These are phyloP conservation scores for Xylogone sp. DNA, from an alignment of 2,329 filamentous ascomycete genomes.

Conservation along the genomic window DNA sequence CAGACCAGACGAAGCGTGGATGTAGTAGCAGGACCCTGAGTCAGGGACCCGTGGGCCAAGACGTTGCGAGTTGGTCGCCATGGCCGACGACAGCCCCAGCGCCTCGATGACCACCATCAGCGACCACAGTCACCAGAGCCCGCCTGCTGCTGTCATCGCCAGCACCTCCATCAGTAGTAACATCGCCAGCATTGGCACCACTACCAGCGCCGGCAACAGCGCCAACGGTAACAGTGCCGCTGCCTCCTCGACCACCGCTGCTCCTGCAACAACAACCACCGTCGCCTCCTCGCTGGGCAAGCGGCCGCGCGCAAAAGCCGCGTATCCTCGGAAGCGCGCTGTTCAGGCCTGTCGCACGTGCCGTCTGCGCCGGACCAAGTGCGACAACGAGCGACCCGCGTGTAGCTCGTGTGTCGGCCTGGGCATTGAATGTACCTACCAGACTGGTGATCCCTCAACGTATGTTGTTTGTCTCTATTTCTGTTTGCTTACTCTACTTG, in stretches of 20 bases:
- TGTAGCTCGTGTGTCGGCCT: slow-evolving; percentile 28
- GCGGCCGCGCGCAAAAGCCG: slow-evolving; percentile 32
- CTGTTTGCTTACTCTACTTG: too few relatives aligned
- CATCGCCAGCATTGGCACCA: too few relatives aligned
- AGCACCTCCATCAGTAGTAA: too few relatives aligned
- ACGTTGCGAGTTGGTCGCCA: too few relatives aligned
- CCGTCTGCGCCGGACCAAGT: slow-evolving; percentile 28
- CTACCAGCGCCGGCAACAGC: neutral
- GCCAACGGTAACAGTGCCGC: neutral
- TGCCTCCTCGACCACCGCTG: neutral
- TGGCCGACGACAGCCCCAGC: neutral
- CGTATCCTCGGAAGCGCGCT: slow-evolving; percentile 33
- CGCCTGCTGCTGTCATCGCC: neutral
- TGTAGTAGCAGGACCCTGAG: too few relatives aligned
- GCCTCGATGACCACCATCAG: neutral
- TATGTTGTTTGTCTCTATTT: neutral
- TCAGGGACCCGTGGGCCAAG: too few relatives aligned
- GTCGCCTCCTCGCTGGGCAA: neutral
- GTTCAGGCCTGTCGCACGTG: slow-evolving; percentile 30
- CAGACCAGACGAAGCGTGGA: too few relatives aligned
- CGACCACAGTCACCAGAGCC: neutral
- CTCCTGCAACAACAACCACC: neutral
- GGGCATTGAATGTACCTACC: slow-evolving; percentile 27
- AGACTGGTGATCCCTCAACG: slow-evolving; percentile 13
- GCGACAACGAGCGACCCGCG: slow-evolving; percentile 28